A percentile compares a stretch with the other conserved stretches of the same genome.
phyloP scores from a whole-genome alignment of 2,329 filamentous ascomycete species.

The Bipolaris oryzae region DNA sequence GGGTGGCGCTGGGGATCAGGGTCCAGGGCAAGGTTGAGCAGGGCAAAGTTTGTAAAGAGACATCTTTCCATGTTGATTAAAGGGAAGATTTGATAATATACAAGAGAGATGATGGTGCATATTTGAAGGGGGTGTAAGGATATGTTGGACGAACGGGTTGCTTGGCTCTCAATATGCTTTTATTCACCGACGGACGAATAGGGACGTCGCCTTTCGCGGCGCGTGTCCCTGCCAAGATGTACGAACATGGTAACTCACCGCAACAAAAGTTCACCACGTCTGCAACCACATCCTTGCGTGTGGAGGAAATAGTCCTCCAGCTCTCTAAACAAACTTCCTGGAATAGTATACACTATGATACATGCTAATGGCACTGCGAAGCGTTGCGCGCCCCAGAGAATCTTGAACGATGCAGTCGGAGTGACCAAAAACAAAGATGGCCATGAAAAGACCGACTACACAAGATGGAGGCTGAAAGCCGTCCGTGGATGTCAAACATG shows the following conservation, averaged over 20 bases:
- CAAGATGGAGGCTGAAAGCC: conserved; percentile 82
- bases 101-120: background rate
- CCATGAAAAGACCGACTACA: conserved; percentile 70
- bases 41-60: background rate
- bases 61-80: background rate
- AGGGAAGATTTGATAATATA: background rate
- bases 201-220: background rate
- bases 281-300: conserved; percentile 7
- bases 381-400: conserved; percentile 17
- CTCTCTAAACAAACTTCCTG: background rate
- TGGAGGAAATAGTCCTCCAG: conserved; percentile 5
- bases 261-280: background rate
- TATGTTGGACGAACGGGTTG: no score
- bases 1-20: background rate
- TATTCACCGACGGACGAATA: background rate
- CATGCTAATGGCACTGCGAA: conserved; percentile 28
- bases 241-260: conserved; percentile 11
- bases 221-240: conserved; percentile 30
- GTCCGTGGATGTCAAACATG: conserved; percentile 88
- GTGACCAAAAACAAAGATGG: conserved; percentile 18
- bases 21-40: background rate
- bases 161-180: background rate
- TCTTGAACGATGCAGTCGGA: conserved; percentile 20
- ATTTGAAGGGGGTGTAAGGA: background rate
- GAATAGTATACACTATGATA: conserved; percentile 20